A percentile compares a stretch with the other conserved stretches of the same genome.
Conservation (phyloP, 805 yeast species). For the Nadsonia fulvescens region DNA sequence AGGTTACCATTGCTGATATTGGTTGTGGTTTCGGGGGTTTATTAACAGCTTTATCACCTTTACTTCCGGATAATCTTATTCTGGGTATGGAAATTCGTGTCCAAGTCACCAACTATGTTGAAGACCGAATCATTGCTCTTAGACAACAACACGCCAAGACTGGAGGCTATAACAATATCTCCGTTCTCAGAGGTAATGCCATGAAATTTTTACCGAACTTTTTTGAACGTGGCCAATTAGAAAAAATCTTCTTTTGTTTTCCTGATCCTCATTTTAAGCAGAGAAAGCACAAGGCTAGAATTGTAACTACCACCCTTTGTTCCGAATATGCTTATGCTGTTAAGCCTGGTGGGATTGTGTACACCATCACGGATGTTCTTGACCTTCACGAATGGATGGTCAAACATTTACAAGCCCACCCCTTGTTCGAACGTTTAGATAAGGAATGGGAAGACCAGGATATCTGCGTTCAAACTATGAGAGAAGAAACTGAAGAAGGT, state of each 20-base stretch:
- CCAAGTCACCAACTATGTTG: slow-evolving; percentile 93
- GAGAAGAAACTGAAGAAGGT: slow-evolving; percentile 91
- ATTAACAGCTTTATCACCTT: slow-evolving; percentile 59
- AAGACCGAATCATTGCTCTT: slow-evolving; percentile 82
- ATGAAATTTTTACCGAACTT: slow-evolving; percentile 96
- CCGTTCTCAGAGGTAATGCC: slow-evolving; percentile 85
- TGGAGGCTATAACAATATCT: slow-evolving; percentile 56
- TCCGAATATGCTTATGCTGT: slow-evolving; percentile 86
- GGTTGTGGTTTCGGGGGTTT: slow-evolving; percentile 98
- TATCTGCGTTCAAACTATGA: slow-evolving; percentile 73
- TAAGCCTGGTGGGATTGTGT: slow-evolving; percentile 70
- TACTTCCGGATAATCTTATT: slow-evolving; percentile 53
- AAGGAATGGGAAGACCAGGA: slow-evolving; percentile 69
- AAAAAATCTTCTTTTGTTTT: slow-evolving; percentile 92
- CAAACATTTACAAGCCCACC: slow-evolving; percentile 75
- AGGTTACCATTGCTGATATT: slow-evolving; percentile 80
- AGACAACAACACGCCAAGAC: slow-evolving; percentile 33
- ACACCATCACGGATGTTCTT: slow-evolving; percentile 89
- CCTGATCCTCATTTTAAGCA: slow-evolving; percentile 99
- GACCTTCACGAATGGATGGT: slow-evolving; percentile 97
- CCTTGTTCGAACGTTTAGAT: slow-evolving; percentile 66
- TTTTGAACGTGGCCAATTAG: slow-evolving; percentile 62
- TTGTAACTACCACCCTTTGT: slow-evolving; percentile 72
- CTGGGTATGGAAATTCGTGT: slow-evolving; percentile 96
- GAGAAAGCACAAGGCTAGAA: slow-evolving; percentile 93